phyloP scores from a whole-genome alignment of 139 green algal species.

The Zygnema cylindricum region DNA sequence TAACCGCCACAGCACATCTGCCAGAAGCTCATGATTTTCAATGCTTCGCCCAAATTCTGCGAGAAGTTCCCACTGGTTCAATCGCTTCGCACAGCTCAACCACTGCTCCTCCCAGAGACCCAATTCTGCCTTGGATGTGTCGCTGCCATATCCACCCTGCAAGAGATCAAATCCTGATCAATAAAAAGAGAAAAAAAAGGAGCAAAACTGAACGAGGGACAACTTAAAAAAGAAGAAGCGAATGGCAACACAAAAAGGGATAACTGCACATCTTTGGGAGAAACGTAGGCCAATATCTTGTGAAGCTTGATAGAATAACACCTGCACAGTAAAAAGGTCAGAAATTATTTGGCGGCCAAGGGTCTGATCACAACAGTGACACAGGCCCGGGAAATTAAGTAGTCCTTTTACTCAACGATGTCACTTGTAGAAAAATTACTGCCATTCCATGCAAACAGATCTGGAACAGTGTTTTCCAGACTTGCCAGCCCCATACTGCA shows the following conservation, averaged over 20 bases:
- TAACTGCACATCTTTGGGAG: not conserved
- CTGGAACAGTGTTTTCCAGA: too few species aligned
- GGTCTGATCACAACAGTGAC: too few species aligned
- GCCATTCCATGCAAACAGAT: too few species aligned
- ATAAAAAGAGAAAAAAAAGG: not conserved
- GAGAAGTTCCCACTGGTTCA: constrained; percentile 94
- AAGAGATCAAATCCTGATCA: not conserved
- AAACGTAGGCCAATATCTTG: too few species aligned
- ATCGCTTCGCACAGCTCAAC: constrained; percentile 76
- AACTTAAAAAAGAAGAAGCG: constrained; percentile 4
- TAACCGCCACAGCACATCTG: constrained; percentile 81
- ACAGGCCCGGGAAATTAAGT: too few species aligned
- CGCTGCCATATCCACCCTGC: not conserved
- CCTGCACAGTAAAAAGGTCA: too few species aligned
- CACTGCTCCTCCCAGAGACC: constrained; percentile 88
- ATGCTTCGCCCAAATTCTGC: constrained; percentile 78
- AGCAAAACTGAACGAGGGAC: not conserved
- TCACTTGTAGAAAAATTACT: too few species aligned
- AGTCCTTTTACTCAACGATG: too few species aligned
- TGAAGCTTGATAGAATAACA: too few species aligned
- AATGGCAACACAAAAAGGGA: not conserved
- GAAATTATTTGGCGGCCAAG: too few species aligned
- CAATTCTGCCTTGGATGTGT: constrained; percentile 74
- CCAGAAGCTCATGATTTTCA: constrained; percentile 77
- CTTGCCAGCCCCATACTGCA: too few species aligned